Conservation (phyloP, 345 rosid species). For the Acer saccharum region DNA sequence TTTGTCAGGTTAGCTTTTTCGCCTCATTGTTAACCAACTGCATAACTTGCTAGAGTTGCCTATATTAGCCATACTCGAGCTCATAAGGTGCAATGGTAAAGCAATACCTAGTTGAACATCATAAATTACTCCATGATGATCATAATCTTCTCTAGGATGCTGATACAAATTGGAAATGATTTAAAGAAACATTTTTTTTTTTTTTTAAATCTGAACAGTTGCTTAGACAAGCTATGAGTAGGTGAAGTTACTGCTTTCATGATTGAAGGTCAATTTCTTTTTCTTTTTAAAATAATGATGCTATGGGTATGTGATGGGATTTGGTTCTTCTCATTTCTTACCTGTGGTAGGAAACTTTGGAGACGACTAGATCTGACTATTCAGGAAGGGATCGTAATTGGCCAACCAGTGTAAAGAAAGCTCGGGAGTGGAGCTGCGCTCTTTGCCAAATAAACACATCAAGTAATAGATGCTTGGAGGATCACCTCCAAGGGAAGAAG, state of each 20-base stretch:
- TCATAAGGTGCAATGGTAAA: background rate
- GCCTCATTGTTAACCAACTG: too few species aligned
- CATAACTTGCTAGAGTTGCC: too few species aligned
- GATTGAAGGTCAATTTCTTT: background rate
- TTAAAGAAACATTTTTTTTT: background rate
- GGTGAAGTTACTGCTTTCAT: background rate
- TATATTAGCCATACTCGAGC: background rate
- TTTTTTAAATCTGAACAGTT: background rate
- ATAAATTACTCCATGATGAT: too few species aligned
- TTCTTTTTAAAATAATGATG: background rate
- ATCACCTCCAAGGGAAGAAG: conserved; percentile 36
- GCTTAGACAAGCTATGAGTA: background rate
- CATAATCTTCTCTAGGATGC: background rate
- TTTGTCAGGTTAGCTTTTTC: conserved; percentile 25
- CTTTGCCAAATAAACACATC: conserved; percentile 31
- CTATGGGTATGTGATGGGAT: background rate
- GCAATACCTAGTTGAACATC: background rate
- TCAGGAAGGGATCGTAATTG: background rate
- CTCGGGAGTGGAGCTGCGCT: conserved; percentile 39
- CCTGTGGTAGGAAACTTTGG: conserved; percentile 17
- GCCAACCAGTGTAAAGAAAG: conserved; percentile 9
- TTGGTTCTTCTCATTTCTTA: background rate
- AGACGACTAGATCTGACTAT: background rate
- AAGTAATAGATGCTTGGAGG: conserved; percentile 28
- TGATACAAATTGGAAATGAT: background rate